phyloP scores from a whole-genome alignment of 2,329 filamentous ascomycete genomes.

The Graphilbum ipis-grandicollis region DNA sequence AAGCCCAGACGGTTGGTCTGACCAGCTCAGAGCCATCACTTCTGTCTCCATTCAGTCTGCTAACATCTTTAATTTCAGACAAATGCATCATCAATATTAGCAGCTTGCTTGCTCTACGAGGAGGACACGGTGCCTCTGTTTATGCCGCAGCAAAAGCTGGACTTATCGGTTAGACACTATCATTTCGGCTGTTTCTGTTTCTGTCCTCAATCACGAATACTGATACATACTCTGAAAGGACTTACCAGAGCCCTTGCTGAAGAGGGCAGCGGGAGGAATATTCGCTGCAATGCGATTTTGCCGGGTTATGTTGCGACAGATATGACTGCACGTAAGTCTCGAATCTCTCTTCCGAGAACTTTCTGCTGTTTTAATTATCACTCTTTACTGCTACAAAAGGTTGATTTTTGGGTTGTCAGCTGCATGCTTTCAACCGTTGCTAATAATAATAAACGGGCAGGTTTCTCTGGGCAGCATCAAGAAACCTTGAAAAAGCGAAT shows the following conservation, averaged over 20 bases:
- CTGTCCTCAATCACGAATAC: no score
- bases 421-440: no score
- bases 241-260: slow-evolving; percentile 50
- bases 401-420: no score
- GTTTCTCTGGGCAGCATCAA: background rate
- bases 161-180: slow-evolving; percentile 42
- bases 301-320: slow-evolving; percentile 70
- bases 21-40: no score
- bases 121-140: slow-evolving; percentile 48
- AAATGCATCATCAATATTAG: slow-evolving; percentile 65
- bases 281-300: slow-evolving; percentile 66
- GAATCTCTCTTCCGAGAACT: no score
- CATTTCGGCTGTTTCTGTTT: no score
- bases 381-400: no score
- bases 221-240: no score
- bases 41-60: no score
- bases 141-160: slow-evolving; percentile 75
- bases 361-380: no score
- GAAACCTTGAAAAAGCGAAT: slow-evolving; percentile 22
- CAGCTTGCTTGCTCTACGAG: slow-evolving; percentile 54
- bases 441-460: background rate
- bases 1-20: background rate
- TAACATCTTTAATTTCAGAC: no score
- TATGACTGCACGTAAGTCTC: slow-evolving; percentile 53
- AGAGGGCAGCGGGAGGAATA: slow-evolving; percentile 40